Base-by-base conservation (phyloP, 2,329 filamentous ascomycete species). In the Sphaceloma murrayae region DNA sequence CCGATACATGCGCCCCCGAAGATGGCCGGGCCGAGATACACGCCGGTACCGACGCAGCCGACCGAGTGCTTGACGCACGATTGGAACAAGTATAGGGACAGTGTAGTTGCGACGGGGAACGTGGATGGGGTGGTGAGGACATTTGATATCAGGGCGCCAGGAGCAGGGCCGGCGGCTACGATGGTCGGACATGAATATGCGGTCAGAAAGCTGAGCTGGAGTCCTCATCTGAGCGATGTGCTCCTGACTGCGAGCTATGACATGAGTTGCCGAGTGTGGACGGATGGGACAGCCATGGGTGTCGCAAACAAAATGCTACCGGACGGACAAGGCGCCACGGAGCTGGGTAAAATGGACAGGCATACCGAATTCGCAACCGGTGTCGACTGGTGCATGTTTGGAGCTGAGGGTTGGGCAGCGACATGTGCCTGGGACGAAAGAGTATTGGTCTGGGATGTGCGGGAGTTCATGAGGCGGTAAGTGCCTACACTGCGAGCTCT, bases 381-480 rank as follows among this genome's bases (percentile, higher is more conserved):
- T 5, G 84, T 96, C 1, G 91, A 98, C 62, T 98, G 93, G 91
- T 98, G 91, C 65, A 64, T 98, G 33, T 98, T 98, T 62, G 91
- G 91, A 3, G 82, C 78, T 17, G 88, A 94, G 51, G 91, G 91
- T 4, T 98, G 91, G 91, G 88, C 88, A 53, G 88, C 91, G 2
- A 93, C 85, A 50, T 85, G 83, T 2, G 88, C 86, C 1, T 98
- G 91, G 91, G 91, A 98, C 57, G 87, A 95, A 67, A 75, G 79
- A 54, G 74, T 98, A 8, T 68, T 93, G 55, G 76, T 98, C 4
- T 98, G 89, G 89, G 91, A 98, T 67, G 84, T 88, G 29, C 79
- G 78, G 54, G 71, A 72, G 9, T 63, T 76, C 34, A 82, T 83
- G 75, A 57, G 62, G 43, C 47, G 53, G 17, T 58, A 53, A 57